Conservation (phyloP, 2,329 filamentous ascomycete species). For the Chalaropsis ovoidea region DNA sequence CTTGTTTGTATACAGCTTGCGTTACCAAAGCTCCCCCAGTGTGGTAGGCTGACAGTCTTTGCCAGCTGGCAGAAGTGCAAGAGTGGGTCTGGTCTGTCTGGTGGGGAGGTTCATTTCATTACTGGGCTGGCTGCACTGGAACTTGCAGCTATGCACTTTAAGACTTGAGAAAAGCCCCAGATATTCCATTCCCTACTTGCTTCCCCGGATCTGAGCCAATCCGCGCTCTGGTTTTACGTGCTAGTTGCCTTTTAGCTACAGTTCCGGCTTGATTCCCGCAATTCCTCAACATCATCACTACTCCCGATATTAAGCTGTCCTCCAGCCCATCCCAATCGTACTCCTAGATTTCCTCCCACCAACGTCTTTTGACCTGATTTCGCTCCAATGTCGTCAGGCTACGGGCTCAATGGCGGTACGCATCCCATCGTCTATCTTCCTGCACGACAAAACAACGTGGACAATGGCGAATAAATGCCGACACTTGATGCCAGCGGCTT, state of each 20-base stretch:
- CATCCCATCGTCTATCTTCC: neutral
- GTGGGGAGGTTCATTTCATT: neutral
- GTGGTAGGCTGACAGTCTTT: neutral
- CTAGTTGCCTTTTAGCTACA: constrained; percentile 3
- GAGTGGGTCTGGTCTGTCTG: neutral
- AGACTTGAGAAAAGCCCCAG: neutral
- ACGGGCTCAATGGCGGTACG: constrained; percentile 66
- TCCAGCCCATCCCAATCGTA: neutral
- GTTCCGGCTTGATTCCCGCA: neutral
- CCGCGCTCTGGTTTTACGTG: constrained; percentile 1
- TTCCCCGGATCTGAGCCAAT: constrained; percentile 1
- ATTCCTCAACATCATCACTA: constrained; percentile 2
- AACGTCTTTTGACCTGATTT: neutral
- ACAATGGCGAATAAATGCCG: neutral
- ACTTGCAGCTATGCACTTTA: constrained; percentile 1
- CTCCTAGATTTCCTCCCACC: neutral
- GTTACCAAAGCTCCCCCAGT: neutral
- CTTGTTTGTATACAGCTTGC: neutral
- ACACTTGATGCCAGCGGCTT: neutral
- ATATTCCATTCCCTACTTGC: neutral
- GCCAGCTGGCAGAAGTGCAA: neutral
- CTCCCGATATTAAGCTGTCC: neutral
- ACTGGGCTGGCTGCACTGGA: too few species aligned
- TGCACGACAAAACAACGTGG: neutral
- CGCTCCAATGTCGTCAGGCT: constrained; percentile 64